Evolutionary conservation across 2,329 filamentous ascomycete species (phyloP).

Genomic region (Fusarium protoensiforme): DNA sequence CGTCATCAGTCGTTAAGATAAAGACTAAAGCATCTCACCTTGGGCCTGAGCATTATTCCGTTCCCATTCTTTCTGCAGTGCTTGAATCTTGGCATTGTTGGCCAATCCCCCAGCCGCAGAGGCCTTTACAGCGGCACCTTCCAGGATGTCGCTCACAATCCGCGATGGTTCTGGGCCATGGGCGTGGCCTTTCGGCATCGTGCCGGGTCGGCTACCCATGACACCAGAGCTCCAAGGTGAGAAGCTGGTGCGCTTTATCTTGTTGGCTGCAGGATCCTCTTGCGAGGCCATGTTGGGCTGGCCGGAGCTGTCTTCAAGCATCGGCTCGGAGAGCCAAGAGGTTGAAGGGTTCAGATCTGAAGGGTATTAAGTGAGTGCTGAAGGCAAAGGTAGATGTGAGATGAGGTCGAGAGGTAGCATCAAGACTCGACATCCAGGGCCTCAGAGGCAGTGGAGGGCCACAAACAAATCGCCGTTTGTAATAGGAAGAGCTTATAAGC

Average conservation of each 20-base stretch:
- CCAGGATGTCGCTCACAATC: constrained; percentile 40
- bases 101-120: constrained; percentile 14
- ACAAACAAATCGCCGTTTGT: too few relatives aligned
- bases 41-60: not conserved
- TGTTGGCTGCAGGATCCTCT: constrained; percentile 7
- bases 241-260: constrained; percentile 30
- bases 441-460: not conserved
- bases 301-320: constrained; percentile 5
- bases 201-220: constrained; percentile 7
- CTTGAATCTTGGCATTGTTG: constrained; percentile 38
- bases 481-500: not conserved
- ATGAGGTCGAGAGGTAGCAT: not conserved
- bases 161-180: constrained; percentile 18
- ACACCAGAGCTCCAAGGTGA: constrained; percentile 29
- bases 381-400: not conserved
- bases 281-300: constrained; percentile 6
- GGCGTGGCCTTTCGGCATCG: not conserved
- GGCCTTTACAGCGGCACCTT: constrained; percentile 1
- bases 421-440: not conserved
- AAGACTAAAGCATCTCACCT: constrained; percentile 1
- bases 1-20: not conserved
- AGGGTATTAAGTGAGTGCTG: not conserved
- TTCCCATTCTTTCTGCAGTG: constrained; percentile 47
- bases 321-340: not conserved
- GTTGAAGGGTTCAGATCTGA: not conserved